Evolutionary conservation across 2,329 filamentous ascomycete genomes (phyloP), one percentile per base, ranked within the genome.

Genomic region (Monilinia laxa): DNA sequence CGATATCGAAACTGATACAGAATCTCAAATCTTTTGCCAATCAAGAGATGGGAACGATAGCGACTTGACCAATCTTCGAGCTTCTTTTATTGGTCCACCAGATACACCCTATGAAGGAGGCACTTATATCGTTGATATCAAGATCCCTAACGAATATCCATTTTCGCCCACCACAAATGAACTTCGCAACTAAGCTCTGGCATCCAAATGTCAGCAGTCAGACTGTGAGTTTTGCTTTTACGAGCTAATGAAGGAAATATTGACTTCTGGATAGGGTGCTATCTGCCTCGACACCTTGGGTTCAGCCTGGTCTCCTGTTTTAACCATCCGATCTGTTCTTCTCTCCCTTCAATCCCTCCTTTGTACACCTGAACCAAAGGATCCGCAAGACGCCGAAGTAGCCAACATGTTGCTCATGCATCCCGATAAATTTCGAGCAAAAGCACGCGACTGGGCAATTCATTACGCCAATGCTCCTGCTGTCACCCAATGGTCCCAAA

Each of bases 191-290:
- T 70, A 93, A 90, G 79, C 90, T 98, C 73, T 99, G 93, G 93
- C 95, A 99, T 78, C 95, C 95, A 45, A 99, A 99, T 76, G 87
- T 99, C 80, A 96, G 91, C 83, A 94, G 90, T 75, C 90, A 95
- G 77, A 97, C 93, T 52, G 93, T 96, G 80, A 75, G 88, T 82
- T 23, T 57, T 47, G 18, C 3, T 14, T 51, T 31, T 62, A 12
- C n/a, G 11, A 14, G 14, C 20, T 20, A 20, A 1, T n/a, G 16
- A 53, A 10, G 38, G 25, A 51, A 38, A 20, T 57, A 40, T 57
- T 70, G 42, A 75, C 80, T 68, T 78, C 68, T 65, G 4, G 14
- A 52, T 52, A 98, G 92, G 95, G 95, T 66, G 94, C 93, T 35
- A 99, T 99, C 77, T 99, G 95, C 76, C 87, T 99, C 65, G 95